Evolutionary conservation across 208 protist genomes (phyloP).

Genomic region (Acanthamoeba lenticulata): DNA sequence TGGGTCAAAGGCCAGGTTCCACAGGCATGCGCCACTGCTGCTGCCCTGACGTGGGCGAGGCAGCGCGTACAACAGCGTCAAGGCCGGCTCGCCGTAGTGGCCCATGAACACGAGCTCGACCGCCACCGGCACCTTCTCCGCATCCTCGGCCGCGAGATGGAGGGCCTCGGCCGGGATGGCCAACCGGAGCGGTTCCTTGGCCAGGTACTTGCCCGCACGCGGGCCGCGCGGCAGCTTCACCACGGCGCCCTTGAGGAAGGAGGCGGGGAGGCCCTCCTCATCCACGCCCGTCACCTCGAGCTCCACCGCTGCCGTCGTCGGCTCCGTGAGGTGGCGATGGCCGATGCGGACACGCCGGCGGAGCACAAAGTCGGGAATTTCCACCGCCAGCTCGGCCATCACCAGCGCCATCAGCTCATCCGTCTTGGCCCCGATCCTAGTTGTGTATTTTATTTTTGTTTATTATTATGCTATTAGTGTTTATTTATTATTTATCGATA

Average conservation of each 20-base stretch:
- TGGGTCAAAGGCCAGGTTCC: too few species aligned
- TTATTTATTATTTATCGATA: too few species aligned
- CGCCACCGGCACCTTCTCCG: not conserved
- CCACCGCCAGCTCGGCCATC: constrained; percentile 46
- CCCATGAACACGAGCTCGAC: constrained; percentile 54
- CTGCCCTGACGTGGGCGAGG: too few species aligned
- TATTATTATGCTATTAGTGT: too few species aligned
- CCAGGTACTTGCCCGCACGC: not conserved
- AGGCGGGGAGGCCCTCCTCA: not conserved
- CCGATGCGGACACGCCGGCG: not conserved
- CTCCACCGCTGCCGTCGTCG: not conserved
- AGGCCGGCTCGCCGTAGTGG: constrained; percentile 46
- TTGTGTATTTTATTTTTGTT: too few species aligned
- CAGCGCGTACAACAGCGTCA: not conserved
- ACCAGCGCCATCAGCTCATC: constrained; percentile 45
- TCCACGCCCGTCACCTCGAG: not conserved
- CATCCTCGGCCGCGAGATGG: not conserved
- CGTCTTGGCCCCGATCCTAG: not conserved
- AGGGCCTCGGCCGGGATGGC: not conserved
- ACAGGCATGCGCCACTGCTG: too few species aligned
- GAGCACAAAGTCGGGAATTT: constrained; percentile 24
- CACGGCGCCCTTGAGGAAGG: not conserved
- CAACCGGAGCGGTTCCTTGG: not conserved
- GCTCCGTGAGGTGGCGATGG: not conserved
- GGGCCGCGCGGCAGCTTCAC: not conserved